Evolutionary conservation across 768 basidiomycete genomes (phyloP), one percentile per base, ranked within the genome.

Genomic region (Chalciporus chontae): DNA sequence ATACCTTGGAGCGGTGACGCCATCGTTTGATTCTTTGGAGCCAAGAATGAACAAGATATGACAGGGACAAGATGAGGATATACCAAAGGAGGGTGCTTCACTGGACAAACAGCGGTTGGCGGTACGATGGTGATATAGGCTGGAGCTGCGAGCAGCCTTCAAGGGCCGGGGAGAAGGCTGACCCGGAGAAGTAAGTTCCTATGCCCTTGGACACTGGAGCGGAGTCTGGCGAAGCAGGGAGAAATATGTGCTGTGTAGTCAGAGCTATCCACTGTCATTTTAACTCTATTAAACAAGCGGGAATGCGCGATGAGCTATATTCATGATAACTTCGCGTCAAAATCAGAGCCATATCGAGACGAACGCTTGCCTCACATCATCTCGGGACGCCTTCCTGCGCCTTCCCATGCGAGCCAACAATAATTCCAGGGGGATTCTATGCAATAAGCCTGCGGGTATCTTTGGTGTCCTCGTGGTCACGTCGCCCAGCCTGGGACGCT

Each of bases 1-100:
- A 36, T n/a, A 36, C 8, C 39, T 61, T 13, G 55, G 40, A 43
- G n/a, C 6, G 42, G 9, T 23, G 32, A 1, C n/a, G 10, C 7
- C 67, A 69, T 67, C 24, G 48, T 34, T 48, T 5, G 15, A 36
- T 36, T 36, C 34, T 36, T 36, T n/a, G n/a, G 34, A 36, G 8
- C 32, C 32, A n/a, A 36, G 34, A 36, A 36, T 36, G n/a, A 36
- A 36, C 15, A 36, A 36, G n/a, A n/a, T 15, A 48, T 27, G 31
- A 32, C 19, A 43, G 31, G 37, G 15, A 8, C 34, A 36, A 14
- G 34, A 36, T 37, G 51, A 29, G 47, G 13, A 24, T 15, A 42
- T 18, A 42, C 36, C 27, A 43, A 49, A 42, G 39, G 34, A 36
- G 34, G 5, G 34, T 4, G 15, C 15, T 36, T 15, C 34, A n/a